phyloP scores from a whole-genome alignment of 345 rosid genomes.

The Nephelium lappaceum region DNA sequence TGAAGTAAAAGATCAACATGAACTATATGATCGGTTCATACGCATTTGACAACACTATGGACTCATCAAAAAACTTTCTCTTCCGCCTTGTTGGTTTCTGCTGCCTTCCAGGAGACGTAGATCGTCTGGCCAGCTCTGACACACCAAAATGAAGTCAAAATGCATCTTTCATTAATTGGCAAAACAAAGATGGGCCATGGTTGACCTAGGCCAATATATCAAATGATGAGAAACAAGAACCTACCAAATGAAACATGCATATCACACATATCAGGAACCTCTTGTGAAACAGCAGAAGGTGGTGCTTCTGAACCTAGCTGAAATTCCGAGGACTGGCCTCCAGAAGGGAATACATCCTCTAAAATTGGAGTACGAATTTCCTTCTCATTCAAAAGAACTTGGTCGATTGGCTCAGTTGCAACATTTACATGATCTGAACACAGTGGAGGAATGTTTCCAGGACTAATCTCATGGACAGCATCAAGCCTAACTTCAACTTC shows the following conservation, averaged over 20 bases:
- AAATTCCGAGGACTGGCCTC: conserved; percentile 38
- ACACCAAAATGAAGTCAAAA: conserved; percentile 11
- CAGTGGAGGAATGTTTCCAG: conserved; percentile 32
- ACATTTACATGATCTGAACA: conserved; percentile 25
- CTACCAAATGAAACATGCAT: conserved; percentile 45
- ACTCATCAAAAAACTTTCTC: conserved; percentile 55
- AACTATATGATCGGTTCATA: conserved; percentile 25
- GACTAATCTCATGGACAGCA: conserved; percentile 56
- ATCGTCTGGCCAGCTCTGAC: conserved; percentile 56
- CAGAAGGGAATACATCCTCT: conserved; percentile 45
- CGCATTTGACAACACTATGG: conserved; percentile 65
- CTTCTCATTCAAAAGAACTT: conserved; percentile 42
- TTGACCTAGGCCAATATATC: background rate
- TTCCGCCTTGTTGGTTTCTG: conserved; percentile 44
- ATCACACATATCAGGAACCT: conserved; percentile 42
- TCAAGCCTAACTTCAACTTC: conserved; percentile 62
- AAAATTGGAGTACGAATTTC: conserved; percentile 39
- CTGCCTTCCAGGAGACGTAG: conserved; percentile 59
- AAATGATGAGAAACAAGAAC: conserved; percentile 27
- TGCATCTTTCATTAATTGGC: background rate
- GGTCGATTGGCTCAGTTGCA: conserved; percentile 32
- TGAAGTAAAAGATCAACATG: conserved; percentile 4
- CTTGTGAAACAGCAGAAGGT: conserved; percentile 39
- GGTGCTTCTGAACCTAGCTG: conserved; percentile 54
- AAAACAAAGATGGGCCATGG: background rate